Base-by-base conservation (phyloP, 768 basidiomycete genomes). In the Serendipita sp. region DNA sequence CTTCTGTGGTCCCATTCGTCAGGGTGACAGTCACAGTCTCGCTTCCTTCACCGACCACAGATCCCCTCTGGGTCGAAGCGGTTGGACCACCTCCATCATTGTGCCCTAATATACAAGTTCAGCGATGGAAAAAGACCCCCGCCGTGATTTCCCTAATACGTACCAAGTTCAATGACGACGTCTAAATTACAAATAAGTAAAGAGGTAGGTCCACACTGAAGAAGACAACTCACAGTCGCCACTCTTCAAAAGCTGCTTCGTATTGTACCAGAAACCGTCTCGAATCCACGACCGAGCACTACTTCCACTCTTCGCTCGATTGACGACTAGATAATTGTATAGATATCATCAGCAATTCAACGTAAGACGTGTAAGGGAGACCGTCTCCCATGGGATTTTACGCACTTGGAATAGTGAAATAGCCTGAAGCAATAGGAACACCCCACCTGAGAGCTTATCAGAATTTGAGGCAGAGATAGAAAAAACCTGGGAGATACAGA, bases 281-380 rank as follows among this genome's bases (percentile, higher is more conserved):
- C 78, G 76, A 13, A 76, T 77, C 64, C 74, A 81, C 44, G 76
- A 77, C 34, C 79, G 72, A 1, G 79, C 74, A 50, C 74, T 76
- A 5, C 75, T 71, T 3, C 79, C 79, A 5, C 73, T 76, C 43
- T 79, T 74, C 0, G 79, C 79, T 48, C 71, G 65, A 66, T 81
- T 81, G 16, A 77, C 73, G 7, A 79, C 75, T 0, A 76, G 58
- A 2, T 79, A 62, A 44, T n/a, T n/a, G n/a, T n/a, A n/a, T n/a
- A n/a, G n/a, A n/a, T n/a, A n/a, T n/a, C 73, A 78, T 66, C 76
- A 74, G 3, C 66, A 72, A 13, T 79, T 5, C 38, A 38, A n/a
- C n/a, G n/a, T n/a, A n/a, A n/a, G n/a, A n/a, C n/a, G n/a, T n/a
- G n/a, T n/a, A n/a, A n/a, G n/a, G n/a, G n/a, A n/a, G n/a, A n/a